Conservation (phyloP, 495 filamentous ascomycete genomes). For the Bathelium albidoporum region DNA sequence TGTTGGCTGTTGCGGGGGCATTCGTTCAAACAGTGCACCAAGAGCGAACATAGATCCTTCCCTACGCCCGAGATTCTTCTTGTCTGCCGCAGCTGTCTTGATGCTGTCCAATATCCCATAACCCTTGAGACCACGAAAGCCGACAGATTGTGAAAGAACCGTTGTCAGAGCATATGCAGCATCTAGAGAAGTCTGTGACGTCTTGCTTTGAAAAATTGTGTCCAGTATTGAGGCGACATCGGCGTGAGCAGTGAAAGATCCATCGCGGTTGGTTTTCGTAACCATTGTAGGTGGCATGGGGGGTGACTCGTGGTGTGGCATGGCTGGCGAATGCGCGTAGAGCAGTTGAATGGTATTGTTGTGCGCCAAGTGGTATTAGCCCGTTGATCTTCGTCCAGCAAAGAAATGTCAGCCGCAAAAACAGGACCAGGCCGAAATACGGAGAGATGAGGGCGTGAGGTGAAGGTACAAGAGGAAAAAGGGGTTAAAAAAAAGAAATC, state of each 20-base stretch:
- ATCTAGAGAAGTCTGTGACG: conserved; percentile 79
- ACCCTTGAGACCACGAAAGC: conserved; percentile 58
- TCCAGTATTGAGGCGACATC: conserved; percentile 65
- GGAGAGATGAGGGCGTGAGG: too few relatives aligned
- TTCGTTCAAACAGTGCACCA: conserved; percentile 83
- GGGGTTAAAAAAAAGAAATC: background rate
- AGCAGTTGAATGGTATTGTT: background rate
- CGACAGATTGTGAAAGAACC: conserved; percentile 65
- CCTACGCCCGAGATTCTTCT: conserved; percentile 77
- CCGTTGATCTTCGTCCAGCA: background rate
- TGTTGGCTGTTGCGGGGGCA: conserved; percentile 64
- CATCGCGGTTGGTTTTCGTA: conserved; percentile 39
- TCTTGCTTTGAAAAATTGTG: conserved; percentile 67
- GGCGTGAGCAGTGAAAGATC: conserved; percentile 48
- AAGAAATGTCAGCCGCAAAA: background rate
- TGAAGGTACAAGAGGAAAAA: too few relatives aligned
- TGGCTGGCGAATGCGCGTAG: conserved; percentile 21
- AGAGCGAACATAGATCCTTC: conserved; percentile 94
- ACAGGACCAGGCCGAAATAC: background rate
- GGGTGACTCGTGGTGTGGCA: conserved; percentile 57
- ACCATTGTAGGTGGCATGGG: conserved; percentile 48
- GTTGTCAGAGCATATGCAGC: conserved; percentile 74
- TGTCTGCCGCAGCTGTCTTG: conserved; percentile 82
- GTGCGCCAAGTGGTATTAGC: background rate
- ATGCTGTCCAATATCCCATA: conserved; percentile 65